Conservation (phyloP, 2,329 filamentous ascomycete genomes). For the Colletotrichum acutatum region DNA sequence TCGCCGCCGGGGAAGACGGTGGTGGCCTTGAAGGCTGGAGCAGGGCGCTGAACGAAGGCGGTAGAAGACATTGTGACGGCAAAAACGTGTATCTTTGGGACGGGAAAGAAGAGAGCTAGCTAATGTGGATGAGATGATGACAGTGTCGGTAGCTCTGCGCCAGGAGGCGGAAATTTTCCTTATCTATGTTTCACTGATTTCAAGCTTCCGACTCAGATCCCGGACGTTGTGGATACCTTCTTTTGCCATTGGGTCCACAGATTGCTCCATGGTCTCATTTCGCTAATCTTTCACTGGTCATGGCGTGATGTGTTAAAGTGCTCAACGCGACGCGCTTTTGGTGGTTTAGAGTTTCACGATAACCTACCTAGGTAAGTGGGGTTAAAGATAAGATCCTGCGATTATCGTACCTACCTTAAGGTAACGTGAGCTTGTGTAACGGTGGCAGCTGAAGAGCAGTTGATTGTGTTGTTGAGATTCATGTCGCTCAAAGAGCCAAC, state of each 20-base stretch:
- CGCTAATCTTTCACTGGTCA: slow-evolving; percentile 7
- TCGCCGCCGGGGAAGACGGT: slow-evolving; percentile 60
- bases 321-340: slow-evolving; percentile 9
- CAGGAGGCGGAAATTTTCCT: slow-evolving; percentile 19
- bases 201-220: background rate
- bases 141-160: background rate
- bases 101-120: background rate
- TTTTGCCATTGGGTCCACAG: slow-evolving; percentile 1
- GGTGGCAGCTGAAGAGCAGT: no score
- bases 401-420: no score
- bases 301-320: background rate
- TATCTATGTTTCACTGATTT: slow-evolving; percentile 7
- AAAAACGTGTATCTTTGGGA: background rate
- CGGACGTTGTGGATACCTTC: slow-evolving; percentile 4
- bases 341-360: background rate
- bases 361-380: background rate
- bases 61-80: slow-evolving; percentile 49
- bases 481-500: no score
- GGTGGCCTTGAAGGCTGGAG: slow-evolving; percentile 60
- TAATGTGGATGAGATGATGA: slow-evolving; percentile 7
- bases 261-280: slow-evolving; percentile 10
- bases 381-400: background rate
- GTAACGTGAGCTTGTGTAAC: background rate
- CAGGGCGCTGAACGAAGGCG: slow-evolving; percentile 60
- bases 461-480: no score